Base-by-base conservation (phyloP, 83 land plant species). In the Thuja plicata region DNA sequence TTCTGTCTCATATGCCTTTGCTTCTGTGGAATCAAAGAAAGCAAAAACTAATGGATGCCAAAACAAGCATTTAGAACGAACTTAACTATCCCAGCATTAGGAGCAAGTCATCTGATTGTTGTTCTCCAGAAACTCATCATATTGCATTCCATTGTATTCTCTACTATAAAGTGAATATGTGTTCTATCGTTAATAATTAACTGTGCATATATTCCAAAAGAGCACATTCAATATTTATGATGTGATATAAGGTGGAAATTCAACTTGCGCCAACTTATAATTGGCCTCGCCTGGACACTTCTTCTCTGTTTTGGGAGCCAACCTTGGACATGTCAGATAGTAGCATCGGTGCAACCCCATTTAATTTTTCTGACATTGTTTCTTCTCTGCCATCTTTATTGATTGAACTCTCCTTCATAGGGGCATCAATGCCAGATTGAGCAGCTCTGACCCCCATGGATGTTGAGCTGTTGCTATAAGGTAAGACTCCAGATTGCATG, bases 381-480 rank as follows among this genome's bases (percentile, higher is more conserved):
- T 83, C 52, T 83, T 83, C 85, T 5, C 48, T 83, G 85, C 55
- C 43, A 46, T 27, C 85, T 83, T 12, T 83, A 46, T 83, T 83
- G 17, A 83, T 83, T 83, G 35, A 46, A 83, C 43, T 83, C 85
- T 83, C 85, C 48, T 46, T 83, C n/a, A 83, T 11, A 83, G 85
- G 5, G 16, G 85, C 55, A 27, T 83, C 85, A 46, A 24, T 83
- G 35, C 85, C 54, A 46, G 85, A 83, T 83, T 41, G 54, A 83
- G 54, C 6, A 83, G 34, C 85, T 46, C 85, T 83, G 17, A 46
- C 13, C 12, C 54, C 85, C 85, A 83, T n/a, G 85, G 85, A n/a
- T 83, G 85, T 83, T 13, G 85, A 83, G 30, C 35, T 83, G 55
- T 52, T 46, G 52, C 85, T 83, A 83, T 45, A 83, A 83, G 85